phyloP scores from a whole-genome alignment of 2,329 filamentous ascomycete species.

The Phyllosticta paracitricarpa region DNA sequence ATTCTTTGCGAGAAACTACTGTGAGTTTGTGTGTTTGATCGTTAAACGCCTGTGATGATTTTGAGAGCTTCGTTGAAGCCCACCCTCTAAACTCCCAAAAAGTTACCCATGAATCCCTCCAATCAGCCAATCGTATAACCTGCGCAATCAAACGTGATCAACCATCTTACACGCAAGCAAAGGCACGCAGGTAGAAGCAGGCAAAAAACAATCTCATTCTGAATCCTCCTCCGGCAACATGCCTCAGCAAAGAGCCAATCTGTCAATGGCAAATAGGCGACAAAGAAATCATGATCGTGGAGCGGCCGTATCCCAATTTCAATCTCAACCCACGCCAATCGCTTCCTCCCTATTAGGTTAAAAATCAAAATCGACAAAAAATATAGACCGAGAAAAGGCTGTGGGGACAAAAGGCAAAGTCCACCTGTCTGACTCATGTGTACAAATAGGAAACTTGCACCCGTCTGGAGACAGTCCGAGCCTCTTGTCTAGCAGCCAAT shows the following conservation, averaged over 20 bases:
- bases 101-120: too few relatives aligned
- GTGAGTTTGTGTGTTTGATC: too few relatives aligned
- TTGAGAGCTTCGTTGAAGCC: too few relatives aligned
- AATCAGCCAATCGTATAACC: too few relatives aligned
- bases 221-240: background rate
- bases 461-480: background rate
- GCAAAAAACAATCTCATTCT: background rate
- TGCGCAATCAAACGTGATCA: too few relatives aligned
- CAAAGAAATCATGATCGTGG: background rate
- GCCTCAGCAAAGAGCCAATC: background rate
- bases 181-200: background rate
- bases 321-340: background rate
- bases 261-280: background rate
- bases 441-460: background rate
- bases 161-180: background rate
- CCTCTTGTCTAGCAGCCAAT: constrained; percentile 11
- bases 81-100: too few relatives aligned
- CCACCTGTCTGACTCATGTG: background rate
- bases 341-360: background rate
- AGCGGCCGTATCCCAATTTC: background rate
- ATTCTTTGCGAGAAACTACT: too few relatives aligned
- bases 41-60: too few relatives aligned
- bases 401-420: background rate
- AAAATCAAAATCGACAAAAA: background rate
- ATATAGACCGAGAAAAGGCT: background rate